A percentile compares a stretch with the other conserved stretches of the same genome.
These are phyloP conservation scores for Cynara cardunculus DNA, from an alignment of 129 eudicot genomes.

Conservation along the genomic window DNA sequence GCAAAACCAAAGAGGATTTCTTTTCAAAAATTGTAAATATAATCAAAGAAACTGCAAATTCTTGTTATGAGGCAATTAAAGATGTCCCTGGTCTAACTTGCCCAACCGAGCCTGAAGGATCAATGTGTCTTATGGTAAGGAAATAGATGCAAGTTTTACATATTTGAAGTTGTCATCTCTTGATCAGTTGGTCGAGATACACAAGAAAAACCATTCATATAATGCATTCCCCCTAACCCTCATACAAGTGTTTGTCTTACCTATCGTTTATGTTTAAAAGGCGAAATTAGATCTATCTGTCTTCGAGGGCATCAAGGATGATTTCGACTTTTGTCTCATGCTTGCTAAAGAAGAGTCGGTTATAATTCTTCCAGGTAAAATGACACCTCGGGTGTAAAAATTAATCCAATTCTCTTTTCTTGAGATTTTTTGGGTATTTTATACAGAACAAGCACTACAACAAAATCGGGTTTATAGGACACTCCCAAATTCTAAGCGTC, in stretches of 20 bases:
- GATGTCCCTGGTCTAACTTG: slow-evolving; percentile 58
- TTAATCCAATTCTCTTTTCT: background rate
- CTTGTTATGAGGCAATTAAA: slow-evolving; percentile 33
- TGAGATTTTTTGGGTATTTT: no score
- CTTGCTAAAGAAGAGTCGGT: slow-evolving; percentile 84
- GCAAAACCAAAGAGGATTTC: slow-evolving; percentile 49
- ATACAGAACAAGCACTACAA: no score
- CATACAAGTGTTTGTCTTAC: no score
- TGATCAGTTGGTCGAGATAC: no score
- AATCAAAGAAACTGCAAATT: slow-evolving; percentile 42
- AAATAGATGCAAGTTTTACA: background rate
- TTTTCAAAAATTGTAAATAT: slow-evolving; percentile 26
- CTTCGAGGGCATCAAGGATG: slow-evolving; percentile 69
- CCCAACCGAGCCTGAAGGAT: slow-evolving; percentile 85
- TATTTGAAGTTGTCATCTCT: background rate
- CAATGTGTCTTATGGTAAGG: slow-evolving; percentile 91
- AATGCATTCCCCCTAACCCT: no score
- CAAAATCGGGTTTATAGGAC: no score
- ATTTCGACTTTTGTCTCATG: slow-evolving; percentile 67
- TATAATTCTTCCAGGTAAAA: slow-evolving; percentile 72
- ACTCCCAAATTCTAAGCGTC: no score
- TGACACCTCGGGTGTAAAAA: background rate
- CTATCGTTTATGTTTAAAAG: slow-evolving; percentile 39
- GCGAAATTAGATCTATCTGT: slow-evolving; percentile 54
- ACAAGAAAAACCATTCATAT: background rate